Evolutionary conservation across 164 flowering plant genomes (phyloP).

Genomic region (Chimonanthus salicifolius): DNA sequence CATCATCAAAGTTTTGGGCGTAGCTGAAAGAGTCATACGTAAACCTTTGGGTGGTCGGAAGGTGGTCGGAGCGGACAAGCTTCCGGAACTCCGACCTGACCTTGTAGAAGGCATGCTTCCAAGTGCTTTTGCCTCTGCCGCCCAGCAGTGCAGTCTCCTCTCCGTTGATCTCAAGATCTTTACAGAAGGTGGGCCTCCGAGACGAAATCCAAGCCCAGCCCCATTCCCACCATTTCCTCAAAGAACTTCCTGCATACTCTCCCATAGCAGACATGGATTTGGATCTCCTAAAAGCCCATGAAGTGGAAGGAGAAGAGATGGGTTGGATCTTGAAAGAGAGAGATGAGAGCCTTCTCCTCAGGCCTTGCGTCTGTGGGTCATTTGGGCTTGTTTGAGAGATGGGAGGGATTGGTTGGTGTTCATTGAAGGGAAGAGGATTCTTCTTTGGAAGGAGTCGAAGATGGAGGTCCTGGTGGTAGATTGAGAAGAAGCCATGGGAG

Average conservation of each 20-base stretch:
- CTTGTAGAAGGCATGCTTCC: conserved; percentile 63
- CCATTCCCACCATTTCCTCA: conserved; percentile 79
- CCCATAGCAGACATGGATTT: conserved; percentile 59
- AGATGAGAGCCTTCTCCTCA: conserved; percentile 52
- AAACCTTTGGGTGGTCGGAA: conserved; percentile 43
- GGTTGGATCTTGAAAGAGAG: conserved; percentile 43
- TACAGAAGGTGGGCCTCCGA: conserved; percentile 55
- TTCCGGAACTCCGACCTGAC: conserved; percentile 46
- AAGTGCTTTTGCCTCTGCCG: conserved; percentile 48
- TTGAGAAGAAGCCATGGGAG: neutral
- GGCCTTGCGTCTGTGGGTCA: conserved; percentile 14
- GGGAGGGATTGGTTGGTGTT: conserved; percentile 14
- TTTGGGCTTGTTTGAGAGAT: conserved; percentile 21
- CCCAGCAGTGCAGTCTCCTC: conserved; percentile 51
- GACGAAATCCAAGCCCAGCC: conserved; percentile 76
- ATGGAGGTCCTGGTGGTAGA: conserved; percentile 17
- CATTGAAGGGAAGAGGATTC: conserved; percentile 17
- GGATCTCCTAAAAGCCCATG: conserved; percentile 52
- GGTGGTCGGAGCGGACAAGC: conserved; percentile 32
- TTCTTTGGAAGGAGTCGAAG: conserved; percentile 15
- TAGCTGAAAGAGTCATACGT: conserved; percentile 40
- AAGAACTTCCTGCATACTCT: conserved; percentile 39
- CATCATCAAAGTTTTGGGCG: conserved; percentile 38
- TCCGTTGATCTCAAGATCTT: conserved; percentile 83
- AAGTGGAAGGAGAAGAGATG: conserved; percentile 28